Conservation (phyloP, 176 grass and related monocot genomes). For the Ampelocalamus luodianensis region DNA sequence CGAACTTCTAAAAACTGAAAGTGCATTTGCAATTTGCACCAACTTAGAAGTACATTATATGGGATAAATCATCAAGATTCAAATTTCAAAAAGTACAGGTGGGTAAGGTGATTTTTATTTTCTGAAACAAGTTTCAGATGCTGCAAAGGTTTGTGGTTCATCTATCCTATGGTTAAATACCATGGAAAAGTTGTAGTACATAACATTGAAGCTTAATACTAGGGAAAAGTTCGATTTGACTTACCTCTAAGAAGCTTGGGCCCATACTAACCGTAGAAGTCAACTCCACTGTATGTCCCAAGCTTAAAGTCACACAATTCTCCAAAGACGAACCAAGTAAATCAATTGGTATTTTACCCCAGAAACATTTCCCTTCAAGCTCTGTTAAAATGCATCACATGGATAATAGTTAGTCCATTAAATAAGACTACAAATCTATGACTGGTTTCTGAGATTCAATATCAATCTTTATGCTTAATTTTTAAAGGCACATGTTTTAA, state of each 20-base stretch:
- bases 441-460: slow-evolving; percentile 2
- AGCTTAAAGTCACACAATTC: slow-evolving; percentile 77
- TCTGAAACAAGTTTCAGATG: slow-evolving; percentile 1
- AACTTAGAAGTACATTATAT: slow-evolving; percentile 9
- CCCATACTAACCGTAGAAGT: slow-evolving; percentile 77
- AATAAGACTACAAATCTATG: slow-evolving; percentile 37
- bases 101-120: slow-evolving; percentile 12
- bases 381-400: slow-evolving; percentile 59
- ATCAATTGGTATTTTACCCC: slow-evolving; percentile 87
- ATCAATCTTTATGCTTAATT: slow-evolving; percentile 21
- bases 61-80: background rate
- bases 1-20: slow-evolving; percentile 8
- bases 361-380: slow-evolving; percentile 82
- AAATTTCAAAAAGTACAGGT: slow-evolving; percentile 5
- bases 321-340: slow-evolving; percentile 87
- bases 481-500: background rate
- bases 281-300: slow-evolving; percentile 78
- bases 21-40: background rate
- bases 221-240: slow-evolving; percentile 28
- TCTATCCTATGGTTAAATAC: slow-evolving; percentile 6
- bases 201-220: slow-evolving; percentile 21
- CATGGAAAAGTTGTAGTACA: slow-evolving; percentile 3
- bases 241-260: slow-evolving; percentile 86
- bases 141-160: background rate
- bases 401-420: slow-evolving; percentile 35